Evolutionary conservation across 1,139 yeast genomes (phyloP), one percentile per base, ranked within the genome.

Genomic region (Yamadazyma diddensiae): DNA sequence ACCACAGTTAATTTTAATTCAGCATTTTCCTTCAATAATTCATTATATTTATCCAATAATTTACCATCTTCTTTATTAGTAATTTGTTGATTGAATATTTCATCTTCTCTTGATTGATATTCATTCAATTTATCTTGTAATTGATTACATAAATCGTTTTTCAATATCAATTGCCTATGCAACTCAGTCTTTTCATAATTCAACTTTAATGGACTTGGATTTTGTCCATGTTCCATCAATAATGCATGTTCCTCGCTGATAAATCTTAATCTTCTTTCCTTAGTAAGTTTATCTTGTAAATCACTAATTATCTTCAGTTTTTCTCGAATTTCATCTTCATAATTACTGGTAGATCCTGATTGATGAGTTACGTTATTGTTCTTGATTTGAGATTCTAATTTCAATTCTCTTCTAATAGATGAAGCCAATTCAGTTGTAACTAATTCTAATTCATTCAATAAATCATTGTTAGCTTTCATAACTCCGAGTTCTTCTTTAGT

Each of bases 391-490:
- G 63, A 62, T 47, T 81, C 88, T 26, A 82, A 52, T 6, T 63
- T 55, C 16, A 82, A 62, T 52, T 83, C 94, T 30, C 92, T 62
- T 33, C 75, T 72, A 31, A 83, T 80, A 0, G 88, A 79, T 15
- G 77, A 73, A 0, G 88, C 90, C 31, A 83, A 63, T 49, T 83
- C 94, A 14, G 75, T 72, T 2, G 90, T 79, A 1, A 83, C 80
- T 21, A 81, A 52, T 39, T 80, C 82, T 30, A 83, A 57, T 50
- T 83, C 92, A 39, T 72, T 69, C 45, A 81, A 62, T 27, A 83
- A 55, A 21, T 70, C 73, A 31, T 66, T 69, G 41, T 79, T 81
- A 33, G 82, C 76, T 24, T 66, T 73, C 64, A 82, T 65, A 3
- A 82, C 62, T 2, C 80, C 79, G 41, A 80, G 53, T 43, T 82